Conservation (phyloP, 108 stramenopile species). For the Parietichytrium sp. region DNA sequence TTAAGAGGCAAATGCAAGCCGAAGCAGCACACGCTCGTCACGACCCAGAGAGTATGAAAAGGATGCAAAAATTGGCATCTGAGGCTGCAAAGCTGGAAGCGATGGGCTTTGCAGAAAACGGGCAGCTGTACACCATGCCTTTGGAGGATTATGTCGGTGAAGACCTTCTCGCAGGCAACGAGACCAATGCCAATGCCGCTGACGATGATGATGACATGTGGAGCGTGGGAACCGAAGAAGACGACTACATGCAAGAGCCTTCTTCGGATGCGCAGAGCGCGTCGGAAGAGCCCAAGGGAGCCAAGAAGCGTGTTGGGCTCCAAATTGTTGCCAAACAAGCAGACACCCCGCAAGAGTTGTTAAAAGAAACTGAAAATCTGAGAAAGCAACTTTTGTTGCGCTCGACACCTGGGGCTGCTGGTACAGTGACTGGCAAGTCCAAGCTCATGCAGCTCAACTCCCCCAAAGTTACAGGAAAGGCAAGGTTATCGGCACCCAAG, state of each 20-base stretch:
- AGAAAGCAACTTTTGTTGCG: constrained; percentile 13
- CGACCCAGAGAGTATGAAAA: too few relatives aligned
- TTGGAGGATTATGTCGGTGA: not conserved
- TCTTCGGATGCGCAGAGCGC: not conserved
- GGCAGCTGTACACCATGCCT: not conserved
- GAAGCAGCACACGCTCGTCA: not conserved
- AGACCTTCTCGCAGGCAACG: not conserved
- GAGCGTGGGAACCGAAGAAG: constrained; percentile 7
- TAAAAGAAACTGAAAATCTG: not conserved
- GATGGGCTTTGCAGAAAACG: constrained; percentile 4
- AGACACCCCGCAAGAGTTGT: not conserved
- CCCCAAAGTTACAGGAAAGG: not conserved
- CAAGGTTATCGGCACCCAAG: not conserved
- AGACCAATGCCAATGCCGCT: not conserved
- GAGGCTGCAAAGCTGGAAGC: not conserved
- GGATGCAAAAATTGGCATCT: not conserved
- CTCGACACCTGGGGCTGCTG: not conserved
- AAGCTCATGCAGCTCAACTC: constrained; percentile 17
- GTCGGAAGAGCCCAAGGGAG: not conserved
- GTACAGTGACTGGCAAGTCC: not conserved
- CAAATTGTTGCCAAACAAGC: not conserved
- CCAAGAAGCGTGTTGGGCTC: not conserved
- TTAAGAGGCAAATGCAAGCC: not conserved
- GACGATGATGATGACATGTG: not conserved
- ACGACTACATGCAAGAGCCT: not conserved